phyloP scores from a whole-genome alignment of 495 filamentous ascomycete genomes.

The Aspergillus affinis region DNA sequence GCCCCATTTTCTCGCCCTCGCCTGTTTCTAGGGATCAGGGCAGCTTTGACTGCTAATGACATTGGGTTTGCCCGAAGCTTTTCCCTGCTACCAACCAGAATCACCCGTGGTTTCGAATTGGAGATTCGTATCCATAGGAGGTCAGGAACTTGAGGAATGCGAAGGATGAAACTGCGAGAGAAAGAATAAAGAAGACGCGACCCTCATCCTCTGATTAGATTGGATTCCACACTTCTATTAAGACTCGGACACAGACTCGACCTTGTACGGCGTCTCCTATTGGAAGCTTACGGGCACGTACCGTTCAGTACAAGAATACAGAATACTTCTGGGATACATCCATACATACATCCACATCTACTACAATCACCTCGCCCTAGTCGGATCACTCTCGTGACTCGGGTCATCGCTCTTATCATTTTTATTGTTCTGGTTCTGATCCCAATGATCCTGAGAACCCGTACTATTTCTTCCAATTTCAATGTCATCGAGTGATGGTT shows the following conservation, averaged over 20 bases:
- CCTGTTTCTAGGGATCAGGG: constrained; percentile 9
- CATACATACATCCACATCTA: not conserved
- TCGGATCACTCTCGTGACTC: too few relatives aligned
- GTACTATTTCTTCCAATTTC: not conserved
- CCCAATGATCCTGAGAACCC: not conserved
- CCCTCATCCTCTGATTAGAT: not conserved
- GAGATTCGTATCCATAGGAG: not conserved
- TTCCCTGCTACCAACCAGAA: constrained; percentile 8
- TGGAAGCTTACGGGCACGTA: too few relatives aligned
- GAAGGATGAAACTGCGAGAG: not conserved
- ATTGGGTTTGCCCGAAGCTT: constrained; percentile 6
- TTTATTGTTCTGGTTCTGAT: not conserved
- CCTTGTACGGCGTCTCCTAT: too few relatives aligned
- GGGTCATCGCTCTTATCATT: not conserved
- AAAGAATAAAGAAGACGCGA: constrained; percentile 2
- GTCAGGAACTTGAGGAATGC: not conserved
- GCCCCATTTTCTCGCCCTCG: constrained; percentile 4
- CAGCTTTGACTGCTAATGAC: not conserved
- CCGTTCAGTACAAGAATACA: not conserved
- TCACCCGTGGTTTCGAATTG: constrained; percentile 5
- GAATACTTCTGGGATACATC: too few relatives aligned
- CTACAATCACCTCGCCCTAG: too few relatives aligned
- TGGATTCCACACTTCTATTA: not conserved
- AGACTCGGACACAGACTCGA: too few relatives aligned
- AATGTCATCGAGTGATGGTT: not conserved